A percentile compares a stretch with the other conserved stretches of the same genome.
These are phyloP conservation scores for Leishmania aethiopica DNA, from an alignment of 208 protist species.

Conservation along the genomic window DNA sequence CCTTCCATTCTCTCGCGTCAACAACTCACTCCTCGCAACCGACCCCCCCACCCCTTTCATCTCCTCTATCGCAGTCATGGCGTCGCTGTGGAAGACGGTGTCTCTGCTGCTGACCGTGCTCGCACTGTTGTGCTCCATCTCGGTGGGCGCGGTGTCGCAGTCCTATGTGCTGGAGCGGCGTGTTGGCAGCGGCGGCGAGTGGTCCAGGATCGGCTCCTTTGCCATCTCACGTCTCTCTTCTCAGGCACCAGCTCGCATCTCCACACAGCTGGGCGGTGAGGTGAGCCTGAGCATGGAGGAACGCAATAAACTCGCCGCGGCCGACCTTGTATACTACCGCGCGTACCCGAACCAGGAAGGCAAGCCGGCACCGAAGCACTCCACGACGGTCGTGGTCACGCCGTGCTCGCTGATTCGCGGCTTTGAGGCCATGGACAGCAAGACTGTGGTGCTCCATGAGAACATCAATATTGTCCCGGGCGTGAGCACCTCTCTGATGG, in stretches of 20 bases:
- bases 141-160: constrained; percentile 43
- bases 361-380: constrained; percentile 14
- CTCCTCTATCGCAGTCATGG: neutral
- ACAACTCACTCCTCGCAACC: neutral
- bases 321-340: constrained; percentile 78
- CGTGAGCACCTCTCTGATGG: constrained; percentile 48
- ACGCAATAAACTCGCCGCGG: constrained; percentile 48
- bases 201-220: constrained; percentile 56
- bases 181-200: constrained; percentile 48
- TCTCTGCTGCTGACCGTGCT: constrained; percentile 18
- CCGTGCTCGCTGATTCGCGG: constrained; percentile 86
- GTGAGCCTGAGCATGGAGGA: constrained; percentile 33
- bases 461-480: constrained; percentile 63
- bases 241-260: constrained; percentile 52
- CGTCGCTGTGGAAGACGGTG: constrained; percentile 7
- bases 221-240: constrained; percentile 51
- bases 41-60: neutral
- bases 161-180: constrained; percentile 75
- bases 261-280: constrained; percentile 28
- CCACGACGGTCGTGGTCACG: constrained; percentile 56
- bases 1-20: neutral
- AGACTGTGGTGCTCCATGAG: constrained; percentile 76
- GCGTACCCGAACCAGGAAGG: constrained; percentile 34
- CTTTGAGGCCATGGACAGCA: constrained; percentile 80
- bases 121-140: constrained; percentile 8